These are phyloP conservation scores for Panicum miliaceum DNA, from an alignment of 176 grass and related monocot genomes.

Conservation along the genomic window DNA sequence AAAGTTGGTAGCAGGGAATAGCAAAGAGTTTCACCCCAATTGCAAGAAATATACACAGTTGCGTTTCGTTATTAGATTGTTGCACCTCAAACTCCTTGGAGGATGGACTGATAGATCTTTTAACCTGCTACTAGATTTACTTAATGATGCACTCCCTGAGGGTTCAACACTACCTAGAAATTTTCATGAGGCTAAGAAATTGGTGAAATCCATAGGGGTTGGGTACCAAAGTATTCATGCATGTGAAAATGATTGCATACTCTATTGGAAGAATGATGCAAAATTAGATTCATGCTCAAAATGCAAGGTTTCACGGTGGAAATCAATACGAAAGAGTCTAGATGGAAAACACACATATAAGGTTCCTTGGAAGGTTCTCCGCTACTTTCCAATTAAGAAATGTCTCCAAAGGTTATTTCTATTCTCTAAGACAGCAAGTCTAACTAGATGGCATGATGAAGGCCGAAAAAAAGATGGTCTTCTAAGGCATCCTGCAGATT, in stretches of 20 bases:
- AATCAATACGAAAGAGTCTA: neutral
- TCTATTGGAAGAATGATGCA: neutral
- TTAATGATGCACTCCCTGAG: neutral
- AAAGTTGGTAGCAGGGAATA: neutral
- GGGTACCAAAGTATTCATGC: neutral
- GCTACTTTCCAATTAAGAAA: neutral
- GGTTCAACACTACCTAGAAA: neutral
- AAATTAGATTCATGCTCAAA: neutral
- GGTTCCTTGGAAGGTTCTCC: constrained; percentile 9
- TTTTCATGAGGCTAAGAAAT: constrained; percentile 1
- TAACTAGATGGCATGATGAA: constrained; percentile 3
- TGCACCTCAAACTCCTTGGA: neutral
- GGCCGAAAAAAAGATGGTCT: neutral
- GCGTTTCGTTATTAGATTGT: neutral
- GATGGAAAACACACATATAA: neutral
- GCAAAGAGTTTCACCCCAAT: neutral
- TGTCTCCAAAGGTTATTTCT: neutral
- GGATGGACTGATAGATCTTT: neutral
- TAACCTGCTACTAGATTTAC: neutral
- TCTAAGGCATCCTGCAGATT: neutral
- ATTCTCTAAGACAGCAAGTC: neutral
- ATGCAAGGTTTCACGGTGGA: neutral
- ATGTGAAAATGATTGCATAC: constrained; percentile 25
- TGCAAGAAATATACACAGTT: neutral
- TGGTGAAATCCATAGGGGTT: neutral